Percentiles rank a stretch among this genome's conserved stretches.
Evolutionary conservation across 31 red algal species (phyloP).

Genomic region (Odonthalia washingtoniensis): DNA sequence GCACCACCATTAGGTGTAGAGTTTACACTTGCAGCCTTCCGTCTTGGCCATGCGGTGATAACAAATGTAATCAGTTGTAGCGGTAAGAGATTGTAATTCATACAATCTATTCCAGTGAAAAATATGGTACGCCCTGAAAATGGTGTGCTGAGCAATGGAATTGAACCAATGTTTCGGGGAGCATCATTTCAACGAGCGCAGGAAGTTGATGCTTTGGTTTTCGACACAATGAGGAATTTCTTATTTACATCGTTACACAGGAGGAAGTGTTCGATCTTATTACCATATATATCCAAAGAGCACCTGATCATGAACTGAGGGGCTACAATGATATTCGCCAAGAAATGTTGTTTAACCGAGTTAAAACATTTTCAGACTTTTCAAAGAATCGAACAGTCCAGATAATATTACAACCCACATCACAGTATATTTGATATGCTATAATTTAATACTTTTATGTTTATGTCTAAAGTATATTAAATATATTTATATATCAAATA

Average conservation of each 20-base stretch:
- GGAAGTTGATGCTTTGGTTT: slow-evolving; percentile 51
- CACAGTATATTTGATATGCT: too few relatives aligned
- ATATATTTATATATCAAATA: too few relatives aligned
- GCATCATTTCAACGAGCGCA: slow-evolving; percentile 22
- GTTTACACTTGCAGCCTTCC: too few relatives aligned
- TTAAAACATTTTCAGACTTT: slow-evolving; percentile 25
- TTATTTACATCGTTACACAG: slow-evolving; percentile 44
- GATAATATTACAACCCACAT: too few relatives aligned
- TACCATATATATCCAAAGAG: slow-evolving; percentile 66
- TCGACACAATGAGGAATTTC: slow-evolving; percentile 48
- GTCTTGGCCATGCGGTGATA: too few relatives aligned
- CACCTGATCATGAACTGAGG: slow-evolving; percentile 51
- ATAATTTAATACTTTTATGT: too few relatives aligned
- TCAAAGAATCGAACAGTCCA: too few relatives aligned
- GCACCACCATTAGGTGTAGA: too few relatives aligned
- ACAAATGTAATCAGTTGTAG: too few relatives aligned
- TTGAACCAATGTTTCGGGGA: slow-evolving; percentile 54
- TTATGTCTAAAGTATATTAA: too few relatives aligned
- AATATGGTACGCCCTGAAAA: slow-evolving; percentile 53
- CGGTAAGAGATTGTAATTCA: too few relatives aligned
- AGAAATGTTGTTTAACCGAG: neutral
- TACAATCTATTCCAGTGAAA: slow-evolving; percentile 34
- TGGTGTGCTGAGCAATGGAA: neutral
- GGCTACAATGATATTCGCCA: slow-evolving; percentile 62
- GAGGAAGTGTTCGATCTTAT: slow-evolving; percentile 56